Conservation (phyloP, 805 yeast genomes). For the Cyberlindnera xylosilytica region DNA sequence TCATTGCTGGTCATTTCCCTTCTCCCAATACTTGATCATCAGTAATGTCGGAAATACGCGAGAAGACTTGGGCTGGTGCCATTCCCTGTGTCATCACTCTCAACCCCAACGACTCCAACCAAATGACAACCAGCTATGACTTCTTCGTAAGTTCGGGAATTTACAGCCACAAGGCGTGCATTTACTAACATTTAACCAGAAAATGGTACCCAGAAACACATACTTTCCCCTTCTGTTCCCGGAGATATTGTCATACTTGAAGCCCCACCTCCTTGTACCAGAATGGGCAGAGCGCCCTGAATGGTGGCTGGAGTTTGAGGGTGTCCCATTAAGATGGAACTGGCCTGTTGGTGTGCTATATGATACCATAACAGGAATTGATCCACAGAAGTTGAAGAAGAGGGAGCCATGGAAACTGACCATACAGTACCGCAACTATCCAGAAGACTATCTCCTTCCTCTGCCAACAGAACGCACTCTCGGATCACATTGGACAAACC, state of each 20-base stretch:
- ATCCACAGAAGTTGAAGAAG: constrained; percentile 26
- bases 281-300: constrained; percentile 23
- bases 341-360: constrained; percentile 68
- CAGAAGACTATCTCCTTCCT: constrained; percentile 43
- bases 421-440: constrained; percentile 41
- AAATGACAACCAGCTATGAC: constrained; percentile 14
- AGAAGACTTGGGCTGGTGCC: constrained; percentile 52
- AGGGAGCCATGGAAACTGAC: constrained; percentile 42
- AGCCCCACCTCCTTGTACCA: constrained; percentile 30
- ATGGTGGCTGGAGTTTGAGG: constrained; percentile 70
- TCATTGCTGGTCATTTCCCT: no score
- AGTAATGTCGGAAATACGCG: constrained; percentile 32
- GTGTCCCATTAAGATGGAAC: constrained; percentile 65
- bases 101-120: constrained; percentile 23
- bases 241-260: constrained; percentile 37
- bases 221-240: constrained; percentile 47
- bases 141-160: constrained; percentile 4
- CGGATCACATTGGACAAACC: constrained; percentile 65
- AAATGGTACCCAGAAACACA: constrained; percentile 40
- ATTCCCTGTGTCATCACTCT: constrained; percentile 41
- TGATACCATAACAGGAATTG: constrained; percentile 47
- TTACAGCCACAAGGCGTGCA: no score
- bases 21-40: constrained; percentile 1
- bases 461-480: constrained; percentile 29
- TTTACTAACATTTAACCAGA: constrained; percentile 7